Percentiles rank a stretch among this genome's conserved stretches.
Conservation (phyloP, 2,329 filamentous ascomycete genomes). For the Acarospora socialis region DNA sequence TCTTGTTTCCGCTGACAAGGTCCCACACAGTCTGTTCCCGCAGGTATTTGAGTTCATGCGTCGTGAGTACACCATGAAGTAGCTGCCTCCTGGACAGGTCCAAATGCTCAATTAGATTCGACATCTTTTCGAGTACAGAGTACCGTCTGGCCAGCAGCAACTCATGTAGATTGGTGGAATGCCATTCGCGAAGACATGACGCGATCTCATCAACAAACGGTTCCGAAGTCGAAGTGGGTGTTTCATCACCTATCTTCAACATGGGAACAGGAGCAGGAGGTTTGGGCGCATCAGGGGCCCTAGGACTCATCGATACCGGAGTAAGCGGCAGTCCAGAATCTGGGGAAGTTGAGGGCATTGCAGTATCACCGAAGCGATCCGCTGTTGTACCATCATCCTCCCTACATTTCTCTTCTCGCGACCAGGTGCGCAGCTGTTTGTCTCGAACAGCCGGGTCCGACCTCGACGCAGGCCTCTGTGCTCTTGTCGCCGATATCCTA, state of each 20-base stretch:
- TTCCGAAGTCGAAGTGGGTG: constrained; percentile 74
- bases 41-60: constrained; percentile 63
- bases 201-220: constrained; percentile 95
- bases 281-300: constrained; percentile 55
- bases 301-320: constrained; percentile 24
- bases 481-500: no score
- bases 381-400: no score
- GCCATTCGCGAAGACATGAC: constrained; percentile 93
- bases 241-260: constrained; percentile 96
- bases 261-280: constrained; percentile 89
- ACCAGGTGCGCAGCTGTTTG: no score
- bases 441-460: no score
- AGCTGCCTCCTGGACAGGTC: constrained; percentile 80
- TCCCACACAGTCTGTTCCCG: constrained; percentile 93
- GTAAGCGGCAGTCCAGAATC: constrained; percentile 19
- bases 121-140: constrained; percentile 63
- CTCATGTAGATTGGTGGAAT: constrained; percentile 91
- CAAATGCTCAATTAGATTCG: constrained; percentile 64
- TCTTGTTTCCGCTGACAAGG: constrained; percentile 82
- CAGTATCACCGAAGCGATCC: no score
- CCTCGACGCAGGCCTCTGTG: no score
- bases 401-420: no score
- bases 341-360: no score
- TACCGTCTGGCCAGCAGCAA: constrained; percentile 75
- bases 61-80: constrained; percentile 83